phyloP scores from a whole-genome alignment of 257 asterid genomes.

The Asclepias syriaca region DNA sequence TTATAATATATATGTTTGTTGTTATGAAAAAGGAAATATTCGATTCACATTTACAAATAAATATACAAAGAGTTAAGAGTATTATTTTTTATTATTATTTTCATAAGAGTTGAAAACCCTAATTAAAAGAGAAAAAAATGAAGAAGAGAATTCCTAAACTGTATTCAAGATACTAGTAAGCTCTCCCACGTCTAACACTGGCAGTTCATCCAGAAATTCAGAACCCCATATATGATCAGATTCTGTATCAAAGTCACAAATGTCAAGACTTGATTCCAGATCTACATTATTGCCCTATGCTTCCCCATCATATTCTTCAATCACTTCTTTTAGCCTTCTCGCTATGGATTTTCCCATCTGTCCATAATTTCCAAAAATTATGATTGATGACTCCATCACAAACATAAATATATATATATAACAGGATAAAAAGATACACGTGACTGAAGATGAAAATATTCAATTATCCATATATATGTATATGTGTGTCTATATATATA shows the following conservation, averaged over 20 bases:
- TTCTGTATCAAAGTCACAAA: conserved; percentile 36
- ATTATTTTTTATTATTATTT: too few relatives aligned
- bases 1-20: too few relatives aligned
- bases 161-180: neutral
- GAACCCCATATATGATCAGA: conserved; percentile 21
- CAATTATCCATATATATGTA: too few relatives aligned
- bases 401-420: too few relatives aligned
- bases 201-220: conserved; percentile 5
- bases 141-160: neutral
- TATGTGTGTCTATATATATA: too few relatives aligned
- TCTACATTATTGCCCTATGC: conserved; percentile 18
- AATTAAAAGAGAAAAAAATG: neutral
- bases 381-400: too few relatives aligned
- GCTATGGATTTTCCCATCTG: conserved; percentile 29
- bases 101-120: too few relatives aligned
- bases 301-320: conserved; percentile 11
- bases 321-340: conserved; percentile 25
- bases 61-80: too few relatives aligned
- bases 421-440: too few relatives aligned
- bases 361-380: neutral
- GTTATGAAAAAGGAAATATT: too few relatives aligned
- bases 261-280: conserved; percentile 25
- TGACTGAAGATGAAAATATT: too few relatives aligned
- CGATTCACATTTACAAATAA: too few relatives aligned
- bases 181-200: neutral